Evolutionary conservation across 768 basidiomycete genomes (phyloP).

Genomic region (Kwoniella shandongensis): DNA sequence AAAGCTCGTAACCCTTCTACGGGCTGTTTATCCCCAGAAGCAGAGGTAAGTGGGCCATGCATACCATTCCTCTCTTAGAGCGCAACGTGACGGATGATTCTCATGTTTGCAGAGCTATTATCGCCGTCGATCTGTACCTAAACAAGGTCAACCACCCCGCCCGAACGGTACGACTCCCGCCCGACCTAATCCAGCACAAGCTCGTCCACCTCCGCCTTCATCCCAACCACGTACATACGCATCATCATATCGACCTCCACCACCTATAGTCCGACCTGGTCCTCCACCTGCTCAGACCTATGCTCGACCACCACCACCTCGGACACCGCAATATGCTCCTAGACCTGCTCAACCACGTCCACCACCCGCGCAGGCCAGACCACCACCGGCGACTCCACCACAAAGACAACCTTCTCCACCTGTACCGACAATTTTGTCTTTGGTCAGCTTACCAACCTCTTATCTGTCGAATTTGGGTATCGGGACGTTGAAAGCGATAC

Average conservation of each 20-base stretch:
- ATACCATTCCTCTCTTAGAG: not conserved
- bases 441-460: slow-evolving; percentile 65
- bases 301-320: slow-evolving; percentile 30
- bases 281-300: slow-evolving; percentile 29
- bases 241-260: slow-evolving; percentile 1
- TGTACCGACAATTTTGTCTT: slow-evolving; percentile 65
- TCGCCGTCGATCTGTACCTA: slow-evolving; percentile 47
- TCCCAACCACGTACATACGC: no score
- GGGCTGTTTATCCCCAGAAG: slow-evolving; percentile 47
- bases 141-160: slow-evolving; percentile 27
- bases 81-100: not conserved
- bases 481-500: slow-evolving; percentile 69
- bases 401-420: slow-evolving; percentile 54
- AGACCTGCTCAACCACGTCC: slow-evolving; percentile 28
- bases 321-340: not conserved
- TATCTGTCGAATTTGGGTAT: slow-evolving; percentile 67
- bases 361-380: slow-evolving; percentile 13
- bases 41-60: slow-evolving; percentile 39
- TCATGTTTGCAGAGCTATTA: slow-evolving; percentile 41
- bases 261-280: slow-evolving; percentile 13
- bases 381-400: slow-evolving; percentile 33
- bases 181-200: slow-evolving; percentile 7
- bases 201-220: slow-evolving; percentile 18
- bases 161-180: slow-evolving; percentile 8
- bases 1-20: slow-evolving; percentile 44